Conservation (phyloP, 2,329 filamentous ascomycete species). For the Calonectria henricotiae region DNA sequence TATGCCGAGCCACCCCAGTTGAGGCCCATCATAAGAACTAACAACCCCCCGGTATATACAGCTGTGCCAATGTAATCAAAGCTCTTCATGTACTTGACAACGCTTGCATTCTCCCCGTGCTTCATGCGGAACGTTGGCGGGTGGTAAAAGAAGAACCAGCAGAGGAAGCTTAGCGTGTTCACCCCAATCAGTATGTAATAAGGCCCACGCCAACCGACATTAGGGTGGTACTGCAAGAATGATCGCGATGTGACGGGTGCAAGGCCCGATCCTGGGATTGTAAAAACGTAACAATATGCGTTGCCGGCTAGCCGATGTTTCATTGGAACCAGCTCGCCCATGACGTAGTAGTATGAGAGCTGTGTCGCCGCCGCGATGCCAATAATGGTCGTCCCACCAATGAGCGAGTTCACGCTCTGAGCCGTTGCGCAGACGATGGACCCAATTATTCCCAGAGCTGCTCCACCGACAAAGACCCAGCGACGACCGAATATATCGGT, state of each 20-base stretch:
- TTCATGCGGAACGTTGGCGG: constrained; percentile 56
- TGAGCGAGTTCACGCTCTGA: constrained; percentile 57
- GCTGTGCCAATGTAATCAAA: constrained; percentile 56
- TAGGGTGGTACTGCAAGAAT: constrained; percentile 50
- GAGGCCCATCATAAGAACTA: constrained; percentile 55
- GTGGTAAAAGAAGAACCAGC: constrained; percentile 56
- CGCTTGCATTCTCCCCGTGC: constrained; percentile 49
- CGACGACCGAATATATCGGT: constrained; percentile 53
- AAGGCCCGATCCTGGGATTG: constrained; percentile 53
- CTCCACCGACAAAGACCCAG: constrained; percentile 52
- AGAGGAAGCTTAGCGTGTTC: constrained; percentile 51
- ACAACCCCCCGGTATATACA: constrained; percentile 53
- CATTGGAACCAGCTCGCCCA: constrained; percentile 60
- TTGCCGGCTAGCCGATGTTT: constrained; percentile 56
- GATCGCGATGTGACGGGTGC: constrained; percentile 52
- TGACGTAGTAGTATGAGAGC: constrained; percentile 58
- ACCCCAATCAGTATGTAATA: constrained; percentile 54
- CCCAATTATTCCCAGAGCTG: constrained; percentile 57
- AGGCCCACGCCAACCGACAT: constrained; percentile 52
- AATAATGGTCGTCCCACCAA: constrained; percentile 58
- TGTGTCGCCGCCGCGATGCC: constrained; percentile 59
- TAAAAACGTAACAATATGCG: constrained; percentile 55
- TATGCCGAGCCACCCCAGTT: constrained; percentile 55
- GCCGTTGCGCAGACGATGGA: constrained; percentile 58
- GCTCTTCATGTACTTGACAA: constrained; percentile 50